Evolutionary conservation across 2,329 filamentous ascomycete species (phyloP).

Genomic region (Fusarium ambrosium): DNA sequence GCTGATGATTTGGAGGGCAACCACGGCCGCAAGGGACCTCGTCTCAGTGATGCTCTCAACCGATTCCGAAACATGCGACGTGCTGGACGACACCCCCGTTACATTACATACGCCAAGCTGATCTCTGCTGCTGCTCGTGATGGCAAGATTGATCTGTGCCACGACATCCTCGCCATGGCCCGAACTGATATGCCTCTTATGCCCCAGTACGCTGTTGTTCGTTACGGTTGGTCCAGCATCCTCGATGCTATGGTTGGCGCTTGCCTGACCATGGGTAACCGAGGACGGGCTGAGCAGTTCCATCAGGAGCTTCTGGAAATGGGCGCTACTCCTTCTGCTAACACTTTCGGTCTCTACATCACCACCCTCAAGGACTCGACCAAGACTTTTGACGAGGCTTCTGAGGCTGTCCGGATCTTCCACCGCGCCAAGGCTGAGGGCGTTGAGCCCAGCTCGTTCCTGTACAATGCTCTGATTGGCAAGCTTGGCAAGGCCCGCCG

Average conservation of each 20-base stretch:
- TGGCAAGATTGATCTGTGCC: slow-evolving; percentile 82
- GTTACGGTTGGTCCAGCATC: slow-evolving; percentile 97
- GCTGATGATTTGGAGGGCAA: slow-evolving; percentile 89
- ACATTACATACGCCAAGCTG: slow-evolving; percentile 96
- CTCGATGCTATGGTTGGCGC: slow-evolving; percentile 97
- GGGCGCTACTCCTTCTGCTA: slow-evolving; percentile 91
- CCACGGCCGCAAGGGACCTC: slow-evolving; percentile 78
- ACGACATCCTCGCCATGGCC: slow-evolving; percentile 91
- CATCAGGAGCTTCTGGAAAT: slow-evolving; percentile 93
- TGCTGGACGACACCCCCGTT: slow-evolving; percentile 89
- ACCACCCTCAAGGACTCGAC: slow-evolving; percentile 98
- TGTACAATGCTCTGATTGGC: slow-evolving; percentile 98
- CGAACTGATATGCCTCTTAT: slow-evolving; percentile 88
- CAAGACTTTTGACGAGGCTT: slow-evolving; percentile 97
- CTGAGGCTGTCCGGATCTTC: slow-evolving; percentile 97
- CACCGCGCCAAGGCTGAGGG: slow-evolving; percentile 92
- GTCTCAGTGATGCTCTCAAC: slow-evolving; percentile 83
- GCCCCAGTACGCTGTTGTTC: slow-evolving; percentile 86
- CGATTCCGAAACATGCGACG: slow-evolving; percentile 95
- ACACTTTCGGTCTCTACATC: slow-evolving; percentile 98
- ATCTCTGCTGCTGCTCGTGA: slow-evolving; percentile 91
- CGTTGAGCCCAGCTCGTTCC: slow-evolving; percentile 94
- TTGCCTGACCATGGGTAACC: slow-evolving; percentile 85
- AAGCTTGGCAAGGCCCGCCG: slow-evolving; percentile 98
- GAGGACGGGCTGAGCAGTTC: slow-evolving; percentile 84